Evolutionary conservation across 768 basidiomycete species (phyloP).

Genomic region (Leccinum disarticulatum): DNA sequence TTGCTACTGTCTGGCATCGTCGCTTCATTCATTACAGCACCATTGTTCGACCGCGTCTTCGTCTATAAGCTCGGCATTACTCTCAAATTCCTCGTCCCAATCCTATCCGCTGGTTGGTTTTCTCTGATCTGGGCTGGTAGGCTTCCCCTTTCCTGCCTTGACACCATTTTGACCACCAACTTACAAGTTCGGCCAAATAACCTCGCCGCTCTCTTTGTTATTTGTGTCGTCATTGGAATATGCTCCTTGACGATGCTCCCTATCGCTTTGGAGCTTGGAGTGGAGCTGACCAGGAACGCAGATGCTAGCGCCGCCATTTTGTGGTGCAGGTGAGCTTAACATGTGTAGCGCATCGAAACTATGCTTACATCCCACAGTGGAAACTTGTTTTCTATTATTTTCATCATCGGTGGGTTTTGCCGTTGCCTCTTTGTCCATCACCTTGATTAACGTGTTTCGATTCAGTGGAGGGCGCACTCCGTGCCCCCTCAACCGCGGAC

Average conservation of each 20-base stretch:
- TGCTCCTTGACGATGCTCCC: conserved; percentile 71
- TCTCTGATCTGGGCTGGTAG: conserved; percentile 79
- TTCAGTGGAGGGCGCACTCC: conserved; percentile 65
- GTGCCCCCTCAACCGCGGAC: conserved; percentile 54
- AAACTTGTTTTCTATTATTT: conserved; percentile 63
- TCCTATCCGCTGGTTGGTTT: conserved; percentile 64
- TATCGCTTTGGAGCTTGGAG: conserved; percentile 72
- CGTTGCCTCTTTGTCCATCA: background rate
- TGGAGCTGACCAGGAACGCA: conserved; percentile 77
- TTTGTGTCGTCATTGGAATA: conserved; percentile 70
- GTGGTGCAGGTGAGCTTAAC: conserved; percentile 63
- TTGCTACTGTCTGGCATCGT: conserved; percentile 71
- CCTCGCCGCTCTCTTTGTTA: conserved; percentile 54
- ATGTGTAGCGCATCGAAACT: background rate
- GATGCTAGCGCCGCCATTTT: conserved; percentile 74
- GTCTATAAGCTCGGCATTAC: conserved; percentile 67
- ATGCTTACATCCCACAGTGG: conserved; percentile 40
- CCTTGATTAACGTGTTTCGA: background rate
- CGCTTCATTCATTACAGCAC: conserved; percentile 65
- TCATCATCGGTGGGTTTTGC: conserved; percentile 53
- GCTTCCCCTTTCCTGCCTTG: conserved; percentile 15
- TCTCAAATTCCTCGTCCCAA: conserved; percentile 58
- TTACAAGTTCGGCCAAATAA: conserved; percentile 61
- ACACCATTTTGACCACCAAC: background rate
- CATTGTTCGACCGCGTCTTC: conserved; percentile 80